Evolutionary conservation across 2,329 filamentous ascomycete species (phyloP), one percentile per base, ranked within the genome.

Genomic region (Fusarium sulawesiense): DNA sequence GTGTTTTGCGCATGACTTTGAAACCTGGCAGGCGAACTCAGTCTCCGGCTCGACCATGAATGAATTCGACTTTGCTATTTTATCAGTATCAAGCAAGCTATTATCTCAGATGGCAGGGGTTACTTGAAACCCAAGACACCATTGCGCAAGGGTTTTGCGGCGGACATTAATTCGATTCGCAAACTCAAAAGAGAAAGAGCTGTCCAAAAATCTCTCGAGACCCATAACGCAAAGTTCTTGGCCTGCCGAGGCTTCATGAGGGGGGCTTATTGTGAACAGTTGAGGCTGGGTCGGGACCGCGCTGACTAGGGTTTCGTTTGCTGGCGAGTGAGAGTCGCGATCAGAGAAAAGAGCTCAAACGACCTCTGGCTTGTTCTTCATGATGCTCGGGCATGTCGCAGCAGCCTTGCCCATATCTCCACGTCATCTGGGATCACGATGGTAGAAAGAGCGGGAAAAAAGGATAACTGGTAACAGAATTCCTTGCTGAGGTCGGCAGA

Each of bases 241-340:
- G 45, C 30, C 32, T 56, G 41, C 62, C 44, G 56, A 66, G 54
- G 54, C 45, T 48, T 53, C 40, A n/a, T 25, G 20, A 55, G 53
- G 62, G 32, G 53, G 57, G 30, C 37, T 44, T 48, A 37, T 56
- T 25, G 11, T 44, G 41, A 49, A 41, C 60, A 40, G 48, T 56
- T 41, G 37, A 62, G 37, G 56, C 49, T 66, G 56, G 48, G 29
- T 63, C 45, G 34, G 58, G 53, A 34, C 49, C 49, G 56, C 67
- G 56, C 51, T 48, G 46, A 64, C 66, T 50, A 27, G 66, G 66
- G 62, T 50, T 54, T 67, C 42, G 53, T 64, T 42, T 60, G 20
- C 51, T 49, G 25, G 48, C 48, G 53, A 54, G 49, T 53, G 49
- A 50, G 53, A 45, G 30, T 41, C 45, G 42, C 37, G 44, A 47